Evolutionary conservation across 345 rosid genomes (phyloP), one percentile per base, ranked within the genome.

Genomic region (Populus euphratica): DNA sequence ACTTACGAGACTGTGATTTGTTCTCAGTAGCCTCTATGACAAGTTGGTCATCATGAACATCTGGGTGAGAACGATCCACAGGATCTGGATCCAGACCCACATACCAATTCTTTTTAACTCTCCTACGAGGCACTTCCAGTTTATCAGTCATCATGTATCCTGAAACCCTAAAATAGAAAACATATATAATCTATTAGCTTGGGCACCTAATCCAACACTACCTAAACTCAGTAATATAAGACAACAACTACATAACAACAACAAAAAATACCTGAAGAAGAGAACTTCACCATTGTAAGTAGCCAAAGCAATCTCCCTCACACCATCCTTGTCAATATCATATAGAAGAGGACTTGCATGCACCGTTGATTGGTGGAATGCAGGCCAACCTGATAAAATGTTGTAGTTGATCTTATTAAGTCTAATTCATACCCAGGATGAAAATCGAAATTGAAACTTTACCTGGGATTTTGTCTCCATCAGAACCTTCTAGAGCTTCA

Each of bases 391-490:
- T 96, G 64, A 23, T n/a, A 9, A 59, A 59, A 59, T 10, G 27
- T 59, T 59, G 64, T 4, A 23, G 29, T 23, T 59, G 5, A 47
- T 47, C 52, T 47, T 47, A 5, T 47, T 18, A 50, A 75, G 10
- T 49, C 27, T 13, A 11, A 47, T 11, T 25, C 47, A 47, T 47
- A 4, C 50, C 54, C 6, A 2, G 13, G 13, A n/a, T 54, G 20
- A 61, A n/a, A 16, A 1, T 62, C 77, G 31, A 68, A 39, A 41
- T 31, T 70, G 73, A 44, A 59, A 14, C 70, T 29, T 63, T 84
- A 94, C 99, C 99, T 10, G 98, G 91, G 98, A 94, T 91, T 88
- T 96, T 96, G 76, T 96, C 99, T 39, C 99, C 99, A 90, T 96
- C 99, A 50, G 98, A 80, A 25, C 99, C 99, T 87, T 96, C 99